Percentiles rank a stretch among this genome's conserved stretches.
phyloP scores from a whole-genome alignment of 345 rosid genomes.

The Lumnitzera racemosa region DNA sequence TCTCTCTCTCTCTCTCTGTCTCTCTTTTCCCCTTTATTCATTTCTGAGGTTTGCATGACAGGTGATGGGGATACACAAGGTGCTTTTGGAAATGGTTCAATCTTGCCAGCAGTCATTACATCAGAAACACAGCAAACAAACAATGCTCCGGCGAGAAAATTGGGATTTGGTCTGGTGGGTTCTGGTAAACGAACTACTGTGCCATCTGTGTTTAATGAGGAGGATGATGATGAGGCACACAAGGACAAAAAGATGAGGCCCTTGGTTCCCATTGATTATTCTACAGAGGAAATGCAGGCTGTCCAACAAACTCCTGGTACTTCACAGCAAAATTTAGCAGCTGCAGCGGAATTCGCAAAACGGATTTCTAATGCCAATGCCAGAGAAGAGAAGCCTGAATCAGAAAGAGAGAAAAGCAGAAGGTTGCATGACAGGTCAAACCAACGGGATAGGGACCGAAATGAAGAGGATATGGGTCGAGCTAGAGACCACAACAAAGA shows the following conservation, averaged over 20 bases:
- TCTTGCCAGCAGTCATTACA: slow-evolving; percentile 25
- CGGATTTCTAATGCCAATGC: slow-evolving; percentile 59
- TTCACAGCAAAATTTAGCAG: slow-evolving; percentile 70
- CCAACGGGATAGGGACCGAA: slow-evolving; percentile 62
- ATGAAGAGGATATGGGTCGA: slow-evolving; percentile 35
- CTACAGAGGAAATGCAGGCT: slow-evolving; percentile 85
- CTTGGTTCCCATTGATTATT: slow-evolving; percentile 93
- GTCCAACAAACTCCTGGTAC: slow-evolving; percentile 50
- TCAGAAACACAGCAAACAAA: slow-evolving; percentile 42
- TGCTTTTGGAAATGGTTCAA: slow-evolving; percentile 47
- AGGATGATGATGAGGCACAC: slow-evolving; percentile 83
- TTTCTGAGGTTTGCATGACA: slow-evolving; percentile 10
- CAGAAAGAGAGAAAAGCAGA: slow-evolving; percentile 68
- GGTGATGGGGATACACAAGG: slow-evolving; percentile 48
- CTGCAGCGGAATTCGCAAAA: slow-evolving; percentile 95
- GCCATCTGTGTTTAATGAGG: slow-evolving; percentile 89
- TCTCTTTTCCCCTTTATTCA: neutral
- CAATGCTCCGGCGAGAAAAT: slow-evolving; percentile 58
- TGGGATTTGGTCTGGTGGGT: slow-evolving; percentile 96
- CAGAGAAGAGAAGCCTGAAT: slow-evolving; percentile 65
- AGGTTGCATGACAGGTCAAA: slow-evolving; percentile 63
- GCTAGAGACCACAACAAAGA: slow-evolving; percentile 46
- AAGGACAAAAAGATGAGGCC: slow-evolving; percentile 93
- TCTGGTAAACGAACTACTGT: slow-evolving; percentile 87
- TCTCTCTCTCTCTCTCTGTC: neutral